Conservation (phyloP, 306 rosid species). For the Datisca glomerata region DNA sequence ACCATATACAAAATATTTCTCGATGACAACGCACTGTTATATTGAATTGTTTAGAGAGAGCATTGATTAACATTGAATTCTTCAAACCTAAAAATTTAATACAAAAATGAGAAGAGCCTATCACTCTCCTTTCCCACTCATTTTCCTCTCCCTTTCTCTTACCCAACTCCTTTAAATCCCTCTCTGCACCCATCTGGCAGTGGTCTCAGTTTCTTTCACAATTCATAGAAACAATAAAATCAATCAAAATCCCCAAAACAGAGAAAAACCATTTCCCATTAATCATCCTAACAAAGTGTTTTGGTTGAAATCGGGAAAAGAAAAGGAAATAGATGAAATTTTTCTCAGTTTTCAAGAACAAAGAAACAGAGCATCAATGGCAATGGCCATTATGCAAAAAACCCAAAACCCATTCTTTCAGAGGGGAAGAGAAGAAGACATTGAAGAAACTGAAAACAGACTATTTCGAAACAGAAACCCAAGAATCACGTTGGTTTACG, state of each 20-base stretch:
- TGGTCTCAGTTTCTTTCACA: too few relatives aligned
- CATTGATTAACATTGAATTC: constrained; percentile 49
- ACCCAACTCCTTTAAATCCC: constrained; percentile 6
- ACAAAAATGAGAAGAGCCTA: constrained; percentile 24
- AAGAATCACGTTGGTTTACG: constrained; percentile 57
- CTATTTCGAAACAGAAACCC: constrained; percentile 46
- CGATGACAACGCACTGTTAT: too few relatives aligned
- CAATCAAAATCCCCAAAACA: too few relatives aligned
- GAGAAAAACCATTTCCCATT: too few relatives aligned
- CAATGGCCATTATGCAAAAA: constrained; percentile 37
- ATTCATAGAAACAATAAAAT: too few relatives aligned
- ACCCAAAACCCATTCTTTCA: constrained; percentile 53
- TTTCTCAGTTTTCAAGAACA: constrained; percentile 36
- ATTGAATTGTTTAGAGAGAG: constrained; percentile 27
- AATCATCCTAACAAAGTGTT: too few relatives aligned
- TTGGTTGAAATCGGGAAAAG: too few relatives aligned
- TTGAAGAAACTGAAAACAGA: constrained; percentile 57
- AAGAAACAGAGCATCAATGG: constrained; percentile 27
- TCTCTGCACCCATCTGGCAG: constrained; percentile 3
- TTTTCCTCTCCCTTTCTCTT: constrained; percentile 20
- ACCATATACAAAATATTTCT: too few relatives aligned
- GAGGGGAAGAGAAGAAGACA: constrained; percentile 34
- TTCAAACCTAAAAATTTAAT: constrained; percentile 32
- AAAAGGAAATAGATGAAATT: constrained; percentile 38
- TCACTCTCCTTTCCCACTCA: constrained; percentile 18